Base-by-base conservation (phyloP, 2,329 filamentous ascomycete genomes). In the Fusarium bulbicola region DNA sequence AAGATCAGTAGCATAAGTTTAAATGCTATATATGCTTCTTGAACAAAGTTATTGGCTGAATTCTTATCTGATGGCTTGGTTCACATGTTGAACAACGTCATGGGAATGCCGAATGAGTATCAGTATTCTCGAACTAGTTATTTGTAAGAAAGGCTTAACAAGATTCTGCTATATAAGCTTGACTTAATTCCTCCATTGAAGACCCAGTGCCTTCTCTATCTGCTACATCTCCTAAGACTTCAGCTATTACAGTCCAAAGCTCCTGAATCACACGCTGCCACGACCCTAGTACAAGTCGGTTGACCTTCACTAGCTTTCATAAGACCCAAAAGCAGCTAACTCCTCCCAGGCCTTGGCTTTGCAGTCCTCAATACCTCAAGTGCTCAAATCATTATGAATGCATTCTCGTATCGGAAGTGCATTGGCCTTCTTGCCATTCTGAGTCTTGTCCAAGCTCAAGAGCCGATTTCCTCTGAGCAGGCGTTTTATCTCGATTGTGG, bases 121-220 rank as follows among this genome's bases (percentile, higher is more conserved):
- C 1, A 13, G 46, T 18, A n/a, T n/a, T 30, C 46, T 30, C 4
- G 5, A 49, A n/a, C 9, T 2, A 30, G 14, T 16, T n/a, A n/a
- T 16, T 3, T n/a, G 10, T 8, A 16, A 30, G 10, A n/a, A 30
- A n/a, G 10, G 11, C 11, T 2, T 24, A 5, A 14, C 0, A 18
- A 7, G 11, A 3, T 18, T 30, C 4, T 49, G 6, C 28, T 32
- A 4, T n/a, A 32, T 32, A 49, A 49, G 1, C 1, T 18, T 13
- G 10, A 18, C 21, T 32, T 7, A 0, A 0, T 32, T 49, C 21
- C 21, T 18, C 11, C 13, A n/a, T 32, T 2, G 0, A 2, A 9
- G 11, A n/a, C 28, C 2, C 5, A 1, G 15, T n/a, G 15, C 21
- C 28, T 32, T 18, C 15, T n/a, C 28, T 13, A n/a, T 32, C 28